Conservation (phyloP, 768 basidiomycete genomes). For the Boletus sensibilis region DNA sequence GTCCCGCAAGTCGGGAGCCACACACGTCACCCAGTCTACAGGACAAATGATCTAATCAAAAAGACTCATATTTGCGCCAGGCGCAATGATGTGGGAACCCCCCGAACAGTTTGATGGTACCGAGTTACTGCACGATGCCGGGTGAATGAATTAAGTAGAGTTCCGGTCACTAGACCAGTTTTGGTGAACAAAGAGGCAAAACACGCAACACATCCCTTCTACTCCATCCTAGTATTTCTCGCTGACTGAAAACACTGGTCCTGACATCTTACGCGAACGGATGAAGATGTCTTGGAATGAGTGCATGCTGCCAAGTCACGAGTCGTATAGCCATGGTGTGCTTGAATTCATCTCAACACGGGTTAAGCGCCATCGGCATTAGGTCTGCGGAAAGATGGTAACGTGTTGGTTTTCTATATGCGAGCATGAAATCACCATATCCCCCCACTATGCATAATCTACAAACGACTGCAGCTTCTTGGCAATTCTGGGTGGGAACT, state of each 20-base stretch:
- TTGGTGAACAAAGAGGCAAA: neutral
- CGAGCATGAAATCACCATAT: neutral
- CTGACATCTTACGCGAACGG: neutral
- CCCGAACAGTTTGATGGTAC: neutral
- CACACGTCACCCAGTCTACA: neutral
- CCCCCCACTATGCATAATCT: slow-evolving; percentile 48
- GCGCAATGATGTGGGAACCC: neutral
- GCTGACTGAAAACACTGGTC: no score
- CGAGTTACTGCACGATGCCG: neutral
- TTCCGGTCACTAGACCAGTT: neutral
- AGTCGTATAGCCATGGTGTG: neutral
- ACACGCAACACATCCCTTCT: no score
- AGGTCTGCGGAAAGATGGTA: neutral
- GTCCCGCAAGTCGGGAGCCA: neutral
- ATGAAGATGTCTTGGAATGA: neutral
- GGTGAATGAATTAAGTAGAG: neutral
- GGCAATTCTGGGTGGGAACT: slow-evolving; percentile 68
- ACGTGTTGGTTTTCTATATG: neutral
- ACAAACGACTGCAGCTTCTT: slow-evolving; percentile 68
- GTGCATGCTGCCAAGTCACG: neutral
- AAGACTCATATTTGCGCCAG: no score
- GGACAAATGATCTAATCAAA: neutral
- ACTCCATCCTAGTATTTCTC: neutral
- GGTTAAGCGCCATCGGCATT: neutral
- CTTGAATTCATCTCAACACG: neutral